phyloP scores from a whole-genome alignment of 352 stramenopile genomes.

The Phytophthora litchii region DNA sequence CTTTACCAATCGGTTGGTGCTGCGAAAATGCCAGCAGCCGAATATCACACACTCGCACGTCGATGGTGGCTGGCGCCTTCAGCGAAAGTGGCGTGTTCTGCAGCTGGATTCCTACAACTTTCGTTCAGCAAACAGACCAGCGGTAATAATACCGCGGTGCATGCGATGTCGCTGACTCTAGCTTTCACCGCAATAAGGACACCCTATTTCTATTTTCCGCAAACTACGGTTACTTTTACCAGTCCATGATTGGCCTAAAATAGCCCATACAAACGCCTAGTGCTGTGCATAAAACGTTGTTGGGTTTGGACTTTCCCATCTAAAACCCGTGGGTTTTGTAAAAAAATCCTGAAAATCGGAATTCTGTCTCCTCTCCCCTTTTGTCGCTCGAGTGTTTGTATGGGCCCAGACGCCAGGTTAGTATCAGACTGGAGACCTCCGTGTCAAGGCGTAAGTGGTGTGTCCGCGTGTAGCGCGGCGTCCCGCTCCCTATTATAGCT shows the following conservation, averaged over 20 bases:
- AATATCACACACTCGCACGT: slow-evolving; percentile 13
- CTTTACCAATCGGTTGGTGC: slow-evolving; percentile 17
- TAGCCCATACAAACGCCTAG: background rate
- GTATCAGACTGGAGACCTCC: slow-evolving; percentile 42
- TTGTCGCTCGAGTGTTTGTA: slow-evolving; percentile 20
- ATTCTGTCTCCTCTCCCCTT: slow-evolving; percentile 18
- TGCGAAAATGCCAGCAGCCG: slow-evolving; percentile 24
- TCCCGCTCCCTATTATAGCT: slow-evolving; percentile 5
- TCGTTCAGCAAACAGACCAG: background rate
- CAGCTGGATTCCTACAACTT: slow-evolving; percentile 10
- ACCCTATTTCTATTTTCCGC: slow-evolving; percentile 27
- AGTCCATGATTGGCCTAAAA: background rate
- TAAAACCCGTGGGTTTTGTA: slow-evolving; percentile 2
- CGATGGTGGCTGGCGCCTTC: slow-evolving; percentile 18
- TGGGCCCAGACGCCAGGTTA: slow-evolving; percentile 20
- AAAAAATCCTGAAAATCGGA: slow-evolving; percentile 15
- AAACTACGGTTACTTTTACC: background rate
- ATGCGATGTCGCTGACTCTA: slow-evolving; percentile 18
- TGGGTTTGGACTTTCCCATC: background rate
- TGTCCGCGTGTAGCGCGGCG: slow-evolving; percentile 8
- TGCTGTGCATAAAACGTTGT: slow-evolving; percentile 3
- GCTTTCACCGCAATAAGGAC: too few species aligned
- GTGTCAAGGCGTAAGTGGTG: slow-evolving; percentile 16
- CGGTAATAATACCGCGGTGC: slow-evolving; percentile 19
- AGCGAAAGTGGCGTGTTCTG: slow-evolving; percentile 10